Evolutionary conservation across 2,329 filamentous ascomycete species (phyloP).

Genomic region (Aureobasidium sp.): DNA sequence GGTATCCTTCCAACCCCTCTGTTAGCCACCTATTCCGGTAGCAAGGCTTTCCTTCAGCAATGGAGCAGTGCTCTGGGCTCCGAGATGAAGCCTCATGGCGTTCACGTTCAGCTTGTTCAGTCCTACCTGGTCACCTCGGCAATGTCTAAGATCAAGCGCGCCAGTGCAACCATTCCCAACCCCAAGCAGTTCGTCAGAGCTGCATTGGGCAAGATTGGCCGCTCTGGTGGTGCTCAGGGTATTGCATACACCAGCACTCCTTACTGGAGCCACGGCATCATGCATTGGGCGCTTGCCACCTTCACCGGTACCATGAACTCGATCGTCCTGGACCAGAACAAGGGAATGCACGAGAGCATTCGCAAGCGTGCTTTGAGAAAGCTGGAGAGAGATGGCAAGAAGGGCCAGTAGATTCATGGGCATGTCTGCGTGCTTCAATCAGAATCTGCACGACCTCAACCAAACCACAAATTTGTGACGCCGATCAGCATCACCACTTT

Average conservation of each 20-base stretch:
- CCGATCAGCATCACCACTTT: background rate
- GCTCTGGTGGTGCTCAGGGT: slow-evolving; percentile 67
- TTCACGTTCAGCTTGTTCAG: slow-evolving; percentile 86
- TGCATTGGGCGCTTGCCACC: slow-evolving; percentile 71
- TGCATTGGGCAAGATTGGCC: slow-evolving; percentile 72
- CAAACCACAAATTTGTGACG: background rate
- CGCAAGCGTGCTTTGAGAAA: slow-evolving; percentile 76
- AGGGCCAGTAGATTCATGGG: slow-evolving; percentile 31
- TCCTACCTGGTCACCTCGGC: slow-evolving; percentile 90
- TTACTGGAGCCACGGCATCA: slow-evolving; percentile 83
- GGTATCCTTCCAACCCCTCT: slow-evolving; percentile 88
- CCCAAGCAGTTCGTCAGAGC: slow-evolving; percentile 76
- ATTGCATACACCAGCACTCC: slow-evolving; percentile 82
- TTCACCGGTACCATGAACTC: slow-evolving; percentile 53
- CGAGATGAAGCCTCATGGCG: slow-evolving; percentile 71
- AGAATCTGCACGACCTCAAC: background rate
- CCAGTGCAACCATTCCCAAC: slow-evolving; percentile 70
- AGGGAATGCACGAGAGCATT: slow-evolving; percentile 73
- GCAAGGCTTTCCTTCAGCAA: slow-evolving; percentile 95
- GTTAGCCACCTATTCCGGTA: slow-evolving; percentile 91
- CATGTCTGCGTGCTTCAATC: background rate
- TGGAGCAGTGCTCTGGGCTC: slow-evolving; percentile 84
- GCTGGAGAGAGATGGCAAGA: slow-evolving; percentile 74
- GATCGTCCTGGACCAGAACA: slow-evolving; percentile 54
- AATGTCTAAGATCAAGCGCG: slow-evolving; percentile 90